These are phyloP conservation scores for Fusarium robinianum DNA, from an alignment of 2,329 filamentous ascomycete genomes.

Conservation along the genomic window DNA sequence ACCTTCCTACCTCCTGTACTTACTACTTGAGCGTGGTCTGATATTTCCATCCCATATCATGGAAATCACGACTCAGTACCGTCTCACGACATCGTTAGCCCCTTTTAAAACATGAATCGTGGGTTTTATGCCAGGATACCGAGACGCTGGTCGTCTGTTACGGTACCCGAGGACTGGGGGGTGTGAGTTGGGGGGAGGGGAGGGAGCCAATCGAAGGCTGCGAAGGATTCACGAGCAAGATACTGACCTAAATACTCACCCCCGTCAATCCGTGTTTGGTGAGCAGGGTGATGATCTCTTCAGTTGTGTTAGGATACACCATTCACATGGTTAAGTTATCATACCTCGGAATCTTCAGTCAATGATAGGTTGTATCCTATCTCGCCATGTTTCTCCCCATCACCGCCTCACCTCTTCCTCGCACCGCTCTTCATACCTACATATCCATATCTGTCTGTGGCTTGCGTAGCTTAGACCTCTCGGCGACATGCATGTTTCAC, in stretches of 20 bases:
- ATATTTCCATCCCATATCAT: background rate
- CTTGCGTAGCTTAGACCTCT: conserved; percentile 14
- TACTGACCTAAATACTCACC: too few species aligned
- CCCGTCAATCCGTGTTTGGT: background rate
- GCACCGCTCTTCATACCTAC: too few species aligned
- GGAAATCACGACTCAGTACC: background rate
- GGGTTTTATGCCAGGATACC: background rate
- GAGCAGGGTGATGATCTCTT: background rate
- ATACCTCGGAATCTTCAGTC: conserved; percentile 1
- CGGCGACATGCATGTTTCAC: conserved; percentile 32
- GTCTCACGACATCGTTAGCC: too few species aligned
- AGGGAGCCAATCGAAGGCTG: too few species aligned
- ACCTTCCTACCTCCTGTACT: too few species aligned
- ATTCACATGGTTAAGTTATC: too few species aligned
- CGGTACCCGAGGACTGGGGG: too few species aligned
- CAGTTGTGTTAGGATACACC: conserved; percentile 2
- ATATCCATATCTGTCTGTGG: too few species aligned
- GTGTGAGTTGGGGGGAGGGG: too few species aligned
- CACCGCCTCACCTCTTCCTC: background rate
- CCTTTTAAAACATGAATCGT: background rate
- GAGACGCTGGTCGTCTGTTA: too few species aligned
- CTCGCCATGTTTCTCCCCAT: background rate
- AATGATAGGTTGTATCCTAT: background rate
- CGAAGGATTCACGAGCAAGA: too few species aligned
- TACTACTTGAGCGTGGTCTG: background rate